Evolutionary conservation across 2,329 filamentous ascomycete genomes (phyloP), one percentile per base, ranked within the genome.

Genomic region (Thelonectria blattea): DNA sequence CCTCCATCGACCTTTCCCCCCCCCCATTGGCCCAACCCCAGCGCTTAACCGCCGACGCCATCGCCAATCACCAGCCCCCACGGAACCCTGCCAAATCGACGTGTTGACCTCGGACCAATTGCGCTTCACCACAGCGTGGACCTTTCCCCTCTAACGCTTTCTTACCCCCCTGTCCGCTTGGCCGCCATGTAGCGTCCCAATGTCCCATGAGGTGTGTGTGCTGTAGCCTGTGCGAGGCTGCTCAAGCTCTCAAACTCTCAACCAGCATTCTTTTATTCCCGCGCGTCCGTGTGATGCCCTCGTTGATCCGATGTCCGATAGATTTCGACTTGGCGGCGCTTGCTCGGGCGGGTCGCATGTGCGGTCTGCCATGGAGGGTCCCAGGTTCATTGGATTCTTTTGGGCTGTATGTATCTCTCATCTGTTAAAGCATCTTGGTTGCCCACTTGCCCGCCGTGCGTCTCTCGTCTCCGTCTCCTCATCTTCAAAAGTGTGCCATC

Each of bases 31-130:
- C 59, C 61, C 27, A 45, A 52, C 51, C 60, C 43, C 56, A 43
- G 53, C 62, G 67, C 75, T 69, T 79, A 80, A 72, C 78, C 78
- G 78, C 78, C 77, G 72, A 73, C 52, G 69, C 48, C 56, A 56
- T 66, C 66, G 58, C 73, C 67, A 74, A 72, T 72, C 67, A 72
- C 66, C 63, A 68, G 65, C 66, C 59, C 54, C 62, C 60, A 57
- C 63, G 64, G 62, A 32, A 49, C 63, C 48, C 24, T 48, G 43
- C 49, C 39, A 51, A 30, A 50, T 54, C 32, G 43, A 60, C 10
- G 7, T 24, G 11, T 43, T 10, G 24, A 37, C 43, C 18, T 7
- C 10, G 6, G 18, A 24, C 58, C 56, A 61, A 57, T 43, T 22
- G 24, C 18, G 8, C 9, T 37, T 14, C n/a, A 42, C 9, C 15